phyloP scores from a whole-genome alignment of 2,329 filamentous ascomycete species.

The Xylariaceae sp. region DNA sequence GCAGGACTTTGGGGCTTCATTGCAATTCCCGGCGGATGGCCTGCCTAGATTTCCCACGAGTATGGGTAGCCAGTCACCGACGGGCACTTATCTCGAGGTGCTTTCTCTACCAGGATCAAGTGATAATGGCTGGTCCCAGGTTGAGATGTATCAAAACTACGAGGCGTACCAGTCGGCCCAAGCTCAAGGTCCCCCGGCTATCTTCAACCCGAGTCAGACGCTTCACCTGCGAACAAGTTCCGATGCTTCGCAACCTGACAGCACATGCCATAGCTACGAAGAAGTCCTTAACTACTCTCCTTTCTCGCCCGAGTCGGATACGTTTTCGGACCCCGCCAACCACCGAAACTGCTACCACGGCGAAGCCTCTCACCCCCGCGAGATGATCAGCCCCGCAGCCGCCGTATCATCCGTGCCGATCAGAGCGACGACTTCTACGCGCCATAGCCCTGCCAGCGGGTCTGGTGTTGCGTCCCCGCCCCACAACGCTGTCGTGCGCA shows the following conservation, averaged over 20 bases:
- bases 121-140: conserved; percentile 80
- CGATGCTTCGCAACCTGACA: conserved; percentile 74
- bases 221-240: conserved; percentile 83
- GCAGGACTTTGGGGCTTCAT: conserved; percentile 71
- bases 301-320: conserved; percentile 78
- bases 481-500: conserved; percentile 55
- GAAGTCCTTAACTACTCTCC: conserved; percentile 74
- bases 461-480: conserved; percentile 57
- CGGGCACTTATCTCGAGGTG: conserved; percentile 77
- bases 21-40: conserved; percentile 40
- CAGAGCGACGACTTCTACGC: conserved; percentile 54
- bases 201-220: conserved; percentile 89
- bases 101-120: conserved; percentile 77
- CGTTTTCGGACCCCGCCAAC: conserved; percentile 55
- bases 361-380: conserved; percentile 48
- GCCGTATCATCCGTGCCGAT: conserved; percentile 65
- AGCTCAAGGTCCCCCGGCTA: conserved; percentile 53
- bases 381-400: conserved; percentile 62
- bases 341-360: conserved; percentile 60
- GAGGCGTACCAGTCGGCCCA: conserved; percentile 58
- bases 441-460: conserved; percentile 56
- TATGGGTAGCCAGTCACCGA: conserved; percentile 61
- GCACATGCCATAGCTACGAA: conserved; percentile 66
- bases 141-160: conserved; percentile 69
- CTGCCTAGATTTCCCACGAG: conserved; percentile 38